Conservation (phyloP, 1,139 yeast species). For the Hemisphaericaspora xylofermentans region DNA sequence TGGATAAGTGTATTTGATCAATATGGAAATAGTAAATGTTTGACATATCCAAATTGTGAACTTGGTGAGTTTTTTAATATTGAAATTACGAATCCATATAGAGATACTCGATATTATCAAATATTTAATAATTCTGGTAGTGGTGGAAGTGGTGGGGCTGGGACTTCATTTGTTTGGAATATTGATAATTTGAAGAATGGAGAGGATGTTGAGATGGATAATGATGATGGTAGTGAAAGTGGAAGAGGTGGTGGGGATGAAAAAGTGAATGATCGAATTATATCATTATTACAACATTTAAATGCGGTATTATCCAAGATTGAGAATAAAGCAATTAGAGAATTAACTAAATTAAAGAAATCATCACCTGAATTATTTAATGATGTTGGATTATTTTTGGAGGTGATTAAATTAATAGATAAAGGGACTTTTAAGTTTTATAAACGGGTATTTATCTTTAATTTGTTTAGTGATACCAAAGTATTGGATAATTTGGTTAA, state of each 20-base stretch:
- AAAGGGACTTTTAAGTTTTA: constrained; percentile 64
- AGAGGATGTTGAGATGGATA: constrained; percentile 7
- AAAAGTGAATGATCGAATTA: constrained; percentile 35
- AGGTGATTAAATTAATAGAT: constrained; percentile 63
- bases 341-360: constrained; percentile 55
- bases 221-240: constrained; percentile 12
- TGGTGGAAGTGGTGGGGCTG: constrained; percentile 2
- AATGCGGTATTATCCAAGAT: constrained; percentile 66
- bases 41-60: constrained; percentile 49
- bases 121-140: constrained; percentile 21
- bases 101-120: constrained; percentile 30
- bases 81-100: constrained; percentile 30
- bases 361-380: constrained; percentile 57
- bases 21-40: constrained; percentile 52
- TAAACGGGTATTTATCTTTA: constrained; percentile 67
- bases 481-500: constrained; percentile 55
- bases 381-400: constrained; percentile 54
- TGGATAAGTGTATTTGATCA: constrained; percentile 67
- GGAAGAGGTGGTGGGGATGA: neutral
- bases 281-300: constrained; percentile 53
- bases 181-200: constrained; percentile 6
- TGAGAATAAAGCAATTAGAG: constrained; percentile 65
- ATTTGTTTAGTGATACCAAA: constrained; percentile 57
- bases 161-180: constrained; percentile 4
- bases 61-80: constrained; percentile 24